Base-by-base conservation (phyloP, 164 flowering plant species). In the Litsea cubeba region DNA sequence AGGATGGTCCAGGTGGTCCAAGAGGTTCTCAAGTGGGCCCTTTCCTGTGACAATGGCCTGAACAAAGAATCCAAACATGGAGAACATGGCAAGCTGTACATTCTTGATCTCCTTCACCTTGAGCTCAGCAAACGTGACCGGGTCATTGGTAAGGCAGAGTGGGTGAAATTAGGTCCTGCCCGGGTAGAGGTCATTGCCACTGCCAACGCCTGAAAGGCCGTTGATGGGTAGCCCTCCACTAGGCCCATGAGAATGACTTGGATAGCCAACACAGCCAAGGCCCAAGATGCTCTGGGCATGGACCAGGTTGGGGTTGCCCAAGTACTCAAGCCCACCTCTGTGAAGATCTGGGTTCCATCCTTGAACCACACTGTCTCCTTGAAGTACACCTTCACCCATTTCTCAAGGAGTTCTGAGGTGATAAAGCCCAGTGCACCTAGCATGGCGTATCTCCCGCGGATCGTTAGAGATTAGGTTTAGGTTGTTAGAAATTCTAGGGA, bases 281-380 rank as follows among this genome's bases (percentile, higher is more conserved):
- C 26, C 26, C 26, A 25, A 74, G 74, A 88, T 90, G 88, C 94
- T 88, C 70, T 88, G 94, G 14, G 92, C 94, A 68, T 88, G 94
- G 69, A 90, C 92, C 10, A 88, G 87, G 81, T 87, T 88, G 15
- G 94, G 94, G 77, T 90, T 90, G 79, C 91, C 91, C 79, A 90
- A 74, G 84, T 90, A 88, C 84, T 90, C 94, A 1, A 90, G 81
- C n/a, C 94, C 92, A 2, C 94, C 24, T 88, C 89, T 0, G 88
- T 77, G 85, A 90, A 90, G 79, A 88, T 90, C 50, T 90, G 94
- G 57, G 91, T 78, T 17, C 91, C 91, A 2, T 91, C 91, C 72
- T 90, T 90, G 92, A 90, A 90, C 94, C 94, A 90, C 12, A 88
- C 89, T 50, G 94, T 85, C 71, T 90, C 94, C 79, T 88, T 87